phyloP scores from a whole-genome alignment of 169 alveolate genomes.

The Cryptosporidium baileyi region DNA sequence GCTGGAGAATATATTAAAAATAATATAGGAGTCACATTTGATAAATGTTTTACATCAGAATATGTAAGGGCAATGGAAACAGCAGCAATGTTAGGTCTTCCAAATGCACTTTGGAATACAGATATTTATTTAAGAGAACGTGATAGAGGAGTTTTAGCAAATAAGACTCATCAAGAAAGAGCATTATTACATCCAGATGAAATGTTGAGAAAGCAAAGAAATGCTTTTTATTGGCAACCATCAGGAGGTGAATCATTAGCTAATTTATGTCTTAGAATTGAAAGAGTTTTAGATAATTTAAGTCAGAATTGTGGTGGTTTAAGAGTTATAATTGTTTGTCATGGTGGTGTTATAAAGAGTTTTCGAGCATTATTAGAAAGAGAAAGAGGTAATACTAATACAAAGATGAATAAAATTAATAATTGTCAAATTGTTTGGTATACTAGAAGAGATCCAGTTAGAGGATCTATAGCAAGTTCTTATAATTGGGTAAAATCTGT shows the following conservation, averaged over 20 bases:
- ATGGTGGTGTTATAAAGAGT: slow-evolving; percentile 78
- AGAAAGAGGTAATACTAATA: slow-evolving; percentile 51
- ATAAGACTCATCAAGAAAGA: slow-evolving; percentile 74
- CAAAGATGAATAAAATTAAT: slow-evolving; percentile 72
- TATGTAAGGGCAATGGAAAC: slow-evolving; percentile 79
- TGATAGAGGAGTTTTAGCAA: slow-evolving; percentile 78
- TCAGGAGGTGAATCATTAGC: slow-evolving; percentile 76
- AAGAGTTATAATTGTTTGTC: slow-evolving; percentile 77
- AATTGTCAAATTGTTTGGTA: slow-evolving; percentile 77
- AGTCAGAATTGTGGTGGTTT: slow-evolving; percentile 73
- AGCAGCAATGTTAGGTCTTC: slow-evolving; percentile 76
- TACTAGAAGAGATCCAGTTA: slow-evolving; percentile 73
- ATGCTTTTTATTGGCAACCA: slow-evolving; percentile 76
- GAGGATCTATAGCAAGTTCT: slow-evolving; percentile 69
- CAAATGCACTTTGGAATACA: slow-evolving; percentile 74
- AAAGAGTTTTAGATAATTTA: slow-evolving; percentile 71
- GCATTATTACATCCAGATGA: slow-evolving; percentile 72
- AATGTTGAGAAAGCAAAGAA: slow-evolving; percentile 72
- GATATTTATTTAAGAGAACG: slow-evolving; percentile 75
- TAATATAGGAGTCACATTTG: slow-evolving; percentile 71
- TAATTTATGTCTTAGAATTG: slow-evolving; percentile 74
- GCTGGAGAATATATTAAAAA: slow-evolving; percentile 76
- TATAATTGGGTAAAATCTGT: slow-evolving; percentile 75
- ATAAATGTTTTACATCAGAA: slow-evolving; percentile 75
- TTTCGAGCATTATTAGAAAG: slow-evolving; percentile 76